Base-by-base conservation (phyloP, 2,329 filamentous ascomycete genomes). In the Neospermospora avenae region DNA sequence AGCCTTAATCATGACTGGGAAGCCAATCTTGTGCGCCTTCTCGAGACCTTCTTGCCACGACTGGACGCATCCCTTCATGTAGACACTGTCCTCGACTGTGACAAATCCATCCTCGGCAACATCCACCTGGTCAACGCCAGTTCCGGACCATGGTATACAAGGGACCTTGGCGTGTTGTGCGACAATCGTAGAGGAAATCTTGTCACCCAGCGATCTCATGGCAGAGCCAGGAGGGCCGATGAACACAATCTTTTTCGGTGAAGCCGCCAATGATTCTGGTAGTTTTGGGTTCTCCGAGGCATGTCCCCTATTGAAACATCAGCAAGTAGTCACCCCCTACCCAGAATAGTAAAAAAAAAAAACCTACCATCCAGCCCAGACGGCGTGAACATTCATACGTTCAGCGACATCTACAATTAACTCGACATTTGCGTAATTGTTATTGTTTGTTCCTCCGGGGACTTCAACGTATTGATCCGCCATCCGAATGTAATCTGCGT, bases 1-100 rank as follows among this genome's bases (percentile, higher is more conserved):
- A n/a, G 95, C 95, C 82, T 99, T 99, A 76, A 99, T 91, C 95
- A 99, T 99, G 81, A 99, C 90, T 16, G 95, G 95, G 80, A 99
- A 99, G 68, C 95, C 95, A 75, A 99, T 99, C 72, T 91, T 84
- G 74, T 84, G 86, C 61, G 95, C 95, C 73, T 89, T 92, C 72
- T 84, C 79, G 54, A 99, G 84, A 77, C 93, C 95, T 77, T 99
- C 92, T 76, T 96, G 81, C 77, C 91, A 92, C 22, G 90, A 92
- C 73, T 85, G 85, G 51, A 96, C 95, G 76, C 95, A 99, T 65
- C 95, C 95, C 77, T 93, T 90, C 70, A 87, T 83, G 76, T 99
- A 99, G 61, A 96, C 73, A 5, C 91, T 80, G 57, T 96, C 92
- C 42, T 85, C 82, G 61, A 99, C 95, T 0, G 95, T 98, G 60